These are phyloP conservation scores for Colletotrichum spinosum DNA, from an alignment of 2,329 filamentous ascomycete species.

Conservation along the genomic window DNA sequence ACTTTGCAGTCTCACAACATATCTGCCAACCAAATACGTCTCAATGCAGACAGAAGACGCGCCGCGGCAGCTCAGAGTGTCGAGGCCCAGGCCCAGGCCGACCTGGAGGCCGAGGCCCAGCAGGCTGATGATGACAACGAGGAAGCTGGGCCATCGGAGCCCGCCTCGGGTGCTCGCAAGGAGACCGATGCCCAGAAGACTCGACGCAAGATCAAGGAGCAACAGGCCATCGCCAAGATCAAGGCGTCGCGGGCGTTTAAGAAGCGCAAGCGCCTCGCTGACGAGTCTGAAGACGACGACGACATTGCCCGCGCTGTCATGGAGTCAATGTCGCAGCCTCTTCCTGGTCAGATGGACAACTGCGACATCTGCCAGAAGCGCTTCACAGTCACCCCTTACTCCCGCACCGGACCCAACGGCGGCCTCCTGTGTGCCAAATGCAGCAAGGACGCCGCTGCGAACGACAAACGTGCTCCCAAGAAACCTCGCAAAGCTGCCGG, in stretches of 20 bases:
- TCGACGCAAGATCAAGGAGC: conserved; percentile 59
- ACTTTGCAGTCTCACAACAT: conserved; percentile 75
- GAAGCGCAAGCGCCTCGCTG: conserved; percentile 58
- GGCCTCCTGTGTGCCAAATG: conserved; percentile 88
- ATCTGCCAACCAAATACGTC: conserved; percentile 67
- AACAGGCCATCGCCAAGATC: conserved; percentile 69
- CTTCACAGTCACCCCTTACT: conserved; percentile 94
- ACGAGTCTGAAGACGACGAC: conserved; percentile 60
- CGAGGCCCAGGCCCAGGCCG: too few species aligned
- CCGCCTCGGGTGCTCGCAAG: conserved; percentile 37
- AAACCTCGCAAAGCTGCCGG: conserved; percentile 50
- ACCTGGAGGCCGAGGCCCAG: conserved; percentile 34
- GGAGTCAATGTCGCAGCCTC: conserved; percentile 60
- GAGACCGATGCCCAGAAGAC: conserved; percentile 40
- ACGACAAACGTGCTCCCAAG: conserved; percentile 53
- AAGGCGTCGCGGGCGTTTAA: conserved; percentile 70
- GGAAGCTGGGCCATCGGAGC: conserved; percentile 37
- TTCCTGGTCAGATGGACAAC: conserved; percentile 89
- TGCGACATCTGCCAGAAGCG: conserved; percentile 88
- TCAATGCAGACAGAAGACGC: conserved; percentile 61
- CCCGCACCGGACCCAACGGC: conserved; percentile 82
- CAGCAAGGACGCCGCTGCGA: conserved; percentile 70
- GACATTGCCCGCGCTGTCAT: conserved; percentile 63
- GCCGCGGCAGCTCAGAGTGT: conserved; percentile 40
- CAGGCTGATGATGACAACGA: conserved; percentile 40